Percentiles rank a stretch among this genome's conserved stretches.
Conservation (phyloP, 2,329 filamentous ascomycete species). For the Colletotrichum neosansevieriae region DNA sequence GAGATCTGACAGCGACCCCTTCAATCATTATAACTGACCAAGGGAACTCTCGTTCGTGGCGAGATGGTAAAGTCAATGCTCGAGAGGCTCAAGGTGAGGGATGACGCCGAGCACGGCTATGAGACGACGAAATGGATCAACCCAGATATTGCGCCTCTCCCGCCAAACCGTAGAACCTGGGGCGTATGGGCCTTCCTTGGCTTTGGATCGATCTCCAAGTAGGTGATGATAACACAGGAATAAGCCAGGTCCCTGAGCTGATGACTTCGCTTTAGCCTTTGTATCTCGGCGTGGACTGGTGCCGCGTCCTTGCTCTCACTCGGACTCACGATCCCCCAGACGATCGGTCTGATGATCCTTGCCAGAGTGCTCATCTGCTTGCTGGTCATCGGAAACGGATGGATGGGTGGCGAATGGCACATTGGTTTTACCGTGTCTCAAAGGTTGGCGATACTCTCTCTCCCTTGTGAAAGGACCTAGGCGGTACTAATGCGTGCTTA, state of each 20-base stretch:
- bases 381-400: conserved; percentile 44
- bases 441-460: conserved; percentile 47
- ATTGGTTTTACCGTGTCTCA: conserved; percentile 53
- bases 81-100: conserved; percentile 33
- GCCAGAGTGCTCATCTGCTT: conserved; percentile 39
- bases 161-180: conserved; percentile 61
- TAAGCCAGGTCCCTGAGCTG: neutral
- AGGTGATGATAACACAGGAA: neutral
- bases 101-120: conserved; percentile 39
- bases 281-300: conserved; percentile 41
- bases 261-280: conserved; percentile 15
- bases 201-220: conserved; percentile 42
- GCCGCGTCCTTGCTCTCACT: conserved; percentile 39
- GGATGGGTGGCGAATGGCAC: conserved; percentile 48
- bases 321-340: conserved; percentile 42
- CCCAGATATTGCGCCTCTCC: conserved; percentile 54
- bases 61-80: conserved; percentile 29
- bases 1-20: neutral
- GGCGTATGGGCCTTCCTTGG: conserved; percentile 44
- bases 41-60: neutral
- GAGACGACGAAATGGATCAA: conserved; percentile 64
- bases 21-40: neutral
- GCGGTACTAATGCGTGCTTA: neutral
- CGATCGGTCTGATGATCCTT: conserved; percentile 42
- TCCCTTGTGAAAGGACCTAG: too few relatives aligned